Percentiles rank a stretch among this genome's conserved stretches.
Conservation (phyloP, 345 rosid genomes). For the Heritiera littoralis region DNA sequence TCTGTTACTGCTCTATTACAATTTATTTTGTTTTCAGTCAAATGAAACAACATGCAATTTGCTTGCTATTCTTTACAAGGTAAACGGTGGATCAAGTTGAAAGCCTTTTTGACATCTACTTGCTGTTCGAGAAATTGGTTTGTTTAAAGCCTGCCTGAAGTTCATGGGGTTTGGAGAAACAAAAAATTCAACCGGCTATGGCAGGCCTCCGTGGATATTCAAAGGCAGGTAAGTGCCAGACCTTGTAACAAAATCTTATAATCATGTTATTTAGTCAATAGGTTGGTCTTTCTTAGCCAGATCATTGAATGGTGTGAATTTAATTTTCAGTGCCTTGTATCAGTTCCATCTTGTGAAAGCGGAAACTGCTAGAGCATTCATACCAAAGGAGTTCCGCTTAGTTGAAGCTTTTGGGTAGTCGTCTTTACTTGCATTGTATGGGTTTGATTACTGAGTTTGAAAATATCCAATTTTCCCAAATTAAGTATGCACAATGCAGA, state of each 20-base stretch:
- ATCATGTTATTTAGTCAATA: conserved; percentile 2
- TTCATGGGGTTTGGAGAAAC: conserved; percentile 54
- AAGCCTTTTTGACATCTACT: conserved; percentile 14
- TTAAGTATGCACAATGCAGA: conserved; percentile 41
- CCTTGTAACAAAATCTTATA: background rate
- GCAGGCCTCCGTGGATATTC: conserved; percentile 89
- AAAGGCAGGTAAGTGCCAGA: conserved; percentile 69
- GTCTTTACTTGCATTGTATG: background rate
- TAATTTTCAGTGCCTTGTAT: conserved; percentile 74
- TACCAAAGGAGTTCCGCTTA: conserved; percentile 75
- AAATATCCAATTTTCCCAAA: conserved; percentile 4
- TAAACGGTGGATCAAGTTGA: background rate
- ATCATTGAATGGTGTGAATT: background rate
- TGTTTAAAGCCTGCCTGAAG: conserved; percentile 19
- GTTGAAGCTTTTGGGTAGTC: conserved; percentile 96
- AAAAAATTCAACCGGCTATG: conserved; percentile 56
- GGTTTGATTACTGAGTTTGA: background rate
- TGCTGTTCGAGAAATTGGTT: conserved; percentile 26
- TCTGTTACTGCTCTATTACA: background rate
- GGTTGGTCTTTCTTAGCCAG: background rate
- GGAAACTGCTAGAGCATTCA: conserved; percentile 73
- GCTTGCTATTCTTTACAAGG: background rate
- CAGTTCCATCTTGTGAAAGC: conserved; percentile 96
- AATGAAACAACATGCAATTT: background rate
- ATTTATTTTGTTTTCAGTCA: background rate